Base-by-base conservation (phyloP, 768 basidiomycete genomes). In the Termitomyces sp. region DNA sequence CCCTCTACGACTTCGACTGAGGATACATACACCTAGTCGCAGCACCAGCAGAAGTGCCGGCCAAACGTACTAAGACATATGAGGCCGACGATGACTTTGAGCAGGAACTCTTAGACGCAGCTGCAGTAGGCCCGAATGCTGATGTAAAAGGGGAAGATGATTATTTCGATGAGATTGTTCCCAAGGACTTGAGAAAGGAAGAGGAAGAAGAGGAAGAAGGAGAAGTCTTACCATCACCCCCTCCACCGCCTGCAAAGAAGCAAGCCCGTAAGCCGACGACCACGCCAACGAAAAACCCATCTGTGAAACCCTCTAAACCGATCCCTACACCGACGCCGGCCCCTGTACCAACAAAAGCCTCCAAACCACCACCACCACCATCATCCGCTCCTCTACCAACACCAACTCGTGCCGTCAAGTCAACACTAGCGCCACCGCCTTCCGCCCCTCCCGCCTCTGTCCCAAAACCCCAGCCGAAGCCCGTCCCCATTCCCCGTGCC, bases 141-240 rank as follows among this genome's bases (percentile, higher is more conserved):
- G 71, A 69, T 33, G 72, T 71, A 28, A 74, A 82, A 55, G 67
- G 71, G 0, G 83, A 80, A 22, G 78, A 55, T 8, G 55, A 81
- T 28, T 80, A 82, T 20, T 73, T 80, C 24, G 78, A 77, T 60
- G 76, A 80, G 59, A 68, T 79, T 50, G 62, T 80, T 44, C 56
- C 73, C 75, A 49, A 64, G 60, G 59, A 60, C 70, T 61, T 57
- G 55, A 68, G 68, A 63, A 72, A 74, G 50, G 78, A 78, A 51
- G 75, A 77, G 57, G 77, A 79, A 57, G 74, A 74, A 28, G 76
- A 75, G 36, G 74, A 75, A 44, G 69, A 71, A 38, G 74, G 70
- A 63, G 71, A 73, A 35, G 61, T 70, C 11, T 65, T 74, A 24
- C 67, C 70, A 57, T 66, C 72, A 35, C 66, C 70, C 3, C 60